Evolutionary conservation across 495 filamentous ascomycete genomes (phyloP).

Genomic region (Penicillium dipodomyicola): DNA sequence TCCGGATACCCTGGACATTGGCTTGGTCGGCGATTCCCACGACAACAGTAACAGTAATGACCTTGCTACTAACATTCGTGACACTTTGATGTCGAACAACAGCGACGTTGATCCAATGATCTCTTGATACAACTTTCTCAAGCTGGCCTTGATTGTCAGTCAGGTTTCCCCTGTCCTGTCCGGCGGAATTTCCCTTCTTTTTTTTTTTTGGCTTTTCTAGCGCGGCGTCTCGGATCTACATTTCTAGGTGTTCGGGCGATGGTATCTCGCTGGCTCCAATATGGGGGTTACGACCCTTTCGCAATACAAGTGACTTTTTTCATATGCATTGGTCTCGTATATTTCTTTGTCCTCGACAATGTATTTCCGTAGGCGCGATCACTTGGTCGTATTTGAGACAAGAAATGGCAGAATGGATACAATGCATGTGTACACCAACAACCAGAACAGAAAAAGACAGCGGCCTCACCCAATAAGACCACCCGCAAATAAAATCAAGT

Average conservation of each 20-base stretch:
- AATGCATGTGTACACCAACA: slow-evolving; percentile 3
- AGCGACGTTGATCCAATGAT: slow-evolving; percentile 61
- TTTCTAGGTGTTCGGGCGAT: slow-evolving; percentile 4
- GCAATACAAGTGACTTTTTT: slow-evolving; percentile 2
- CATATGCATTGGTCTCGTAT: not conserved
- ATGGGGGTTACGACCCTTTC: not conserved
- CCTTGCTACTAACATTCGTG: slow-evolving; percentile 29
- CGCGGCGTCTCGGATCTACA: slow-evolving; percentile 20
- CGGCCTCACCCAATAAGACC: not conserved
- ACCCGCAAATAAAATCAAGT: not conserved
- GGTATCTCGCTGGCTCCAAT: not conserved
- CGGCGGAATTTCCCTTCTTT: not conserved
- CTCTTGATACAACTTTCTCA: slow-evolving; percentile 31
- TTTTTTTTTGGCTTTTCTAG: slow-evolving; percentile 10
- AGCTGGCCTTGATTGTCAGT: not conserved
- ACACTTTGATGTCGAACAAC: slow-evolving; percentile 47
- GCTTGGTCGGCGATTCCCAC: slow-evolving; percentile 51
- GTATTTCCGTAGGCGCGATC: not conserved
- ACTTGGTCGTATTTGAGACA: not conserved
- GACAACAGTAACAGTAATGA: slow-evolving; percentile 34
- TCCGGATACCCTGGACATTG: slow-evolving; percentile 68
- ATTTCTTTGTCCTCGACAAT: not conserved
- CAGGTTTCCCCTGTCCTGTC: not conserved
- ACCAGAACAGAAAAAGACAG: not conserved
- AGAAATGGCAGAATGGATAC: no score